Conservation (phyloP, 257 asterid species). For the Galeopsis tetrahit region DNA sequence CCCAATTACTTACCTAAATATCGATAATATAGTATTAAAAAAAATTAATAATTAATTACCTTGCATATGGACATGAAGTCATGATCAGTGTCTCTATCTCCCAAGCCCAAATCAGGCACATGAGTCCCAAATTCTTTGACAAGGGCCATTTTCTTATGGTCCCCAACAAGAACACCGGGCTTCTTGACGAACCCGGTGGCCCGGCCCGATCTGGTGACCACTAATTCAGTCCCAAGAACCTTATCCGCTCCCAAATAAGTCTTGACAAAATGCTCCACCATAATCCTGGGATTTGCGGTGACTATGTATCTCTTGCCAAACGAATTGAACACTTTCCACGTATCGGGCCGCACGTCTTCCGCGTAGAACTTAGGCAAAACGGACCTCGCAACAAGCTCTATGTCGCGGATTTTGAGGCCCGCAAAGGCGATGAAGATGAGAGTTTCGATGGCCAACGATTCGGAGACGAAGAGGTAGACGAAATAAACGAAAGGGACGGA, state of each 20-base stretch:
- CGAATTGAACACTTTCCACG: slow-evolving; percentile 78
- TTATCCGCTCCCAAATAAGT: slow-evolving; percentile 78
- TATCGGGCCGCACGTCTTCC: slow-evolving; percentile 72
- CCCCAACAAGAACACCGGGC: slow-evolving; percentile 84
- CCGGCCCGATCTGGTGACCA: slow-evolving; percentile 63
- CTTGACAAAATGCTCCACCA: slow-evolving; percentile 79
- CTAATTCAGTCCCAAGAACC: slow-evolving; percentile 81
- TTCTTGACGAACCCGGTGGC: slow-evolving; percentile 79
- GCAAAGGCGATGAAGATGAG: slow-evolving; percentile 63
- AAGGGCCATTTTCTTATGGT: slow-evolving; percentile 58
- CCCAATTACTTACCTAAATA: slow-evolving; percentile 26
- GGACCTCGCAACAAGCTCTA: slow-evolving; percentile 79
- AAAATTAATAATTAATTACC: slow-evolving; percentile 44
- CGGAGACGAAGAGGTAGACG: slow-evolving; percentile 63
- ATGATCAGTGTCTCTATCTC: slow-evolving; percentile 80
- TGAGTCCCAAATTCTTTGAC: slow-evolving; percentile 60
- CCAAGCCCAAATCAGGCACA: slow-evolving; percentile 82
- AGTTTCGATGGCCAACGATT: slow-evolving; percentile 53
- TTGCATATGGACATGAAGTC: slow-evolving; percentile 90
- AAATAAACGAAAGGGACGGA: slow-evolving; percentile 64
- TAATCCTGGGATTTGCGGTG: slow-evolving; percentile 77
- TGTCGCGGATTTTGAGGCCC: slow-evolving; percentile 70
- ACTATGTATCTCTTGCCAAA: slow-evolving; percentile 74
- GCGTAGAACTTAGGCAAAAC: slow-evolving; percentile 83
- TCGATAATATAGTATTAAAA: not conserved